Evolutionary conservation across 1,284 basidiomycete species (phyloP), one percentile per base, ranked within the genome.

Genomic region (Meira nashicola): DNA sequence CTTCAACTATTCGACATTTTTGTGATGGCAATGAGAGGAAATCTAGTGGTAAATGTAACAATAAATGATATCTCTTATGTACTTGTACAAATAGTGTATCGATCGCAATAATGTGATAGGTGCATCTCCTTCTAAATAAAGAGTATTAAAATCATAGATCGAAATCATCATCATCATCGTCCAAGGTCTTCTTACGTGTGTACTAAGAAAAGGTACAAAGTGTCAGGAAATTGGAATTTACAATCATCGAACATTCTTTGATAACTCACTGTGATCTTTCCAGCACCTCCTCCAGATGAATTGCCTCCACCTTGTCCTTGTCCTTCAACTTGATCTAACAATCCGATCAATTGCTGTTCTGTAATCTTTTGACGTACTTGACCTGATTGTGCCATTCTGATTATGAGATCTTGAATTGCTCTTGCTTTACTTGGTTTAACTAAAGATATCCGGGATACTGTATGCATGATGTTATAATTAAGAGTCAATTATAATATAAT

Each of bases 361-460:
- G 85, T 87, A 46, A 98, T 88, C 57, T 88, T 84, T 11, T 89
- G 88, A 57, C 88, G 84, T 50, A 97, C 81, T 79, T 96, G 92
- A n/a, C 93, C 92, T 1, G 85, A 84, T 79, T 93, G 90, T 7
- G 89, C 92, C 90, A 96, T 93, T 44, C 90, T 85, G 39, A 92
- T 77, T 46, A 98, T 82, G 58, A 95, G 85, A 12, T 83, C 84
- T 79, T 95, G 89, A 67, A 97, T 92, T 78, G 92, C 87, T 58
- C 84, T 82, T 6, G 92, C 89, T 75, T 92, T 84, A 59, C 90
- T 86, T 0, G 92, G 90, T 72, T 92, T 89, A 62, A 96, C 94
- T 38, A 98, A 85, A 2, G 89, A 85, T 76, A 98, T 97, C 49
- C 94, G 86, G 2, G 92, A 90, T 63, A 91, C 89, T 91, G 71